A percentile compares a stretch with the other conserved stretches of the same genome.
phyloP scores from a whole-genome alignment of 192 early-diverging fungal species.

The Coemansia aciculifera region DNA sequence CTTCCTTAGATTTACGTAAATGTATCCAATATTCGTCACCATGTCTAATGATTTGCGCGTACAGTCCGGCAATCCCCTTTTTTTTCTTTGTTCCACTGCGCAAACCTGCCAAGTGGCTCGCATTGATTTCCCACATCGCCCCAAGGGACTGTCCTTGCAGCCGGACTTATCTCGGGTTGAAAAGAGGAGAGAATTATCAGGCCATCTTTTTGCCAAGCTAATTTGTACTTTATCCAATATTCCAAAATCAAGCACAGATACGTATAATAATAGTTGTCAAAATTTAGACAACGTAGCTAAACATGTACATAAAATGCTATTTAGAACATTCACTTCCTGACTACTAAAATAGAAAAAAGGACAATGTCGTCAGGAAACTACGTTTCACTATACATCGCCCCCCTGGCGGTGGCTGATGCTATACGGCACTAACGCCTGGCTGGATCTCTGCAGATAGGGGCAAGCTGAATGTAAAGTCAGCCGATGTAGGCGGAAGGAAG shows the following conservation, averaged over 20 bases:
- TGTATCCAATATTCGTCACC: background rate
- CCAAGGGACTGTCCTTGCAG: background rate
- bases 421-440: background rate
- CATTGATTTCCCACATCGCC: background rate
- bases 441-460: constrained; percentile 6
- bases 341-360: background rate
- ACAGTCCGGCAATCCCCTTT: background rate
- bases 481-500: background rate
- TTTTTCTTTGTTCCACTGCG: background rate
- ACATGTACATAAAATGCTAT: background rate
- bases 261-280: background rate
- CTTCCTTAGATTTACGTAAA: background rate
- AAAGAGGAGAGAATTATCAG: background rate
- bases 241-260: background rate
- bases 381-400: background rate
- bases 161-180: background rate
- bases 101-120: background rate
- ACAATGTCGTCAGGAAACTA: background rate
- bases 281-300: background rate
- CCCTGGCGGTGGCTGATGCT: background rate
- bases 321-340: no score
- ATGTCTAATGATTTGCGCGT: background rate
- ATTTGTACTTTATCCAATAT: background rate
- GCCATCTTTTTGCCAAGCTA: background rate
- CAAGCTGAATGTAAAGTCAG: constrained; percentile 5